These are phyloP conservation scores for Trametes pubescens DNA, from an alignment of 1,284 basidiomycete species.

Conservation along the genomic window DNA sequence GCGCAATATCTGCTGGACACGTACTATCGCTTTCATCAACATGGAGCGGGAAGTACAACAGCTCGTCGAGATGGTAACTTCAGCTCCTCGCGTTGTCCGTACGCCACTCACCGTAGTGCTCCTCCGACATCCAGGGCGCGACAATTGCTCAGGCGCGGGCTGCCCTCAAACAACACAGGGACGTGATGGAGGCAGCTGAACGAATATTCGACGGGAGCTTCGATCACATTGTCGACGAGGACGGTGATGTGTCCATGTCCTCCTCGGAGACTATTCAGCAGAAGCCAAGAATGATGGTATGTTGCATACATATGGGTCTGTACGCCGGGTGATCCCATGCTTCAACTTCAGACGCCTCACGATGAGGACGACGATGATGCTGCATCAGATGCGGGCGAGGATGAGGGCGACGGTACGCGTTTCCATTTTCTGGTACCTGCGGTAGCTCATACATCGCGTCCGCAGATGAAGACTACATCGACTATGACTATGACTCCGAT, in stretches of 20 bases:
- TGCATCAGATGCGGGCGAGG: conserved; percentile 42
- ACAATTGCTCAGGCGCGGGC: conserved; percentile 78
- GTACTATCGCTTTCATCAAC: neutral
- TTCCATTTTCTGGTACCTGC: neutral
- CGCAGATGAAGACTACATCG: conserved; percentile 64
- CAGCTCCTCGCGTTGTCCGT: neutral
- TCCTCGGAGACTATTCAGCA: conserved; percentile 33
- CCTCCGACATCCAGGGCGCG: conserved; percentile 65
- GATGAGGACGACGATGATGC: conserved; percentile 60
- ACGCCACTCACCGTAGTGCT: conserved; percentile 5
- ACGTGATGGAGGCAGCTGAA: conserved; percentile 92
- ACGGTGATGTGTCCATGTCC: conserved; percentile 44
- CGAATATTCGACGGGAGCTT: conserved; percentile 85
- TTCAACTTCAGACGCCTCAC: conserved; percentile 61
- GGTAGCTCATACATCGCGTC: neutral
- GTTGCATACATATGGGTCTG: conserved; percentile 3
- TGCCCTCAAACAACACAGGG: conserved; percentile 79
- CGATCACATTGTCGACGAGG: conserved; percentile 71
- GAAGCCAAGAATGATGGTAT: conserved; percentile 41
- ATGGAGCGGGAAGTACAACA: conserved; percentile 48
- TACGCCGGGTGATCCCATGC: neutral
- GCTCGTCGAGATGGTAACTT: conserved; percentile 49
- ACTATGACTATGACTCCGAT: conserved; percentile 83
- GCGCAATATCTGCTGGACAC: neutral
- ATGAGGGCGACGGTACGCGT: conserved; percentile 57